Base-by-base conservation (phyloP, 2,329 filamentous ascomycete genomes). In the Aureobasidium sp. region DNA sequence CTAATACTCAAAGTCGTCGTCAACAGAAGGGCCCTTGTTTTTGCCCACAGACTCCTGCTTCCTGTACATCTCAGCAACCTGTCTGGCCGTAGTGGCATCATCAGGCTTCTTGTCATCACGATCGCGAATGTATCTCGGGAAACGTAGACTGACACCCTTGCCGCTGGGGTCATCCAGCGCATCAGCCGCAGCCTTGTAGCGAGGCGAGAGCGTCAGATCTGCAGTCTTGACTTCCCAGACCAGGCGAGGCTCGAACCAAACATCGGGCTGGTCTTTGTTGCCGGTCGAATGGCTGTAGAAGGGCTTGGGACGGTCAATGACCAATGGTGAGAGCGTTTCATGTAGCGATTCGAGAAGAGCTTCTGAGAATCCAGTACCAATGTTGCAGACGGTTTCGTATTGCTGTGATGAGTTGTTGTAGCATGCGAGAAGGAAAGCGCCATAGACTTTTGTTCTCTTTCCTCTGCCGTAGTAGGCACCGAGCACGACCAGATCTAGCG, bases 181-280 rank as follows among this genome's bases (percentile, higher is more conserved):
- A 62, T 73, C 72, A 50, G 84, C 85, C 0, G 90, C 94, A n/a
- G 94, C 94, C 76, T 92, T 91, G 76, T 99, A 99, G 42, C 92
- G 81, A 29, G 94, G 94, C 67, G 88, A 93, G 24, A 99, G 82
- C 1, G 94, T 97, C 68, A 99, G 75, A 78, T 99, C 94, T 1
- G 94, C 94, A 14, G 93, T 96, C 79, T 93, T 96, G 68, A 99
- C 92, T 76, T 99, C 94, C 94, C 94, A 99, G 1, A 99, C 94
- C 69, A 88, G 87, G 45, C 86, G 85, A 15, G 94, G 90, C 79
- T 99, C 94, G 72, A 99, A 94, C 94, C 94, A 99, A 40, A 99
- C 91, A 73, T 99, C 94, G 1, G 94, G 94, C 73, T 99, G 94
- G 72, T 97, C 91, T 76, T 96, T 93, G 54, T 86, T 85, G 56